phyloP scores from a whole-genome alignment of 2,329 filamentous ascomycete species.

The Juglanconis oblonga region DNA sequence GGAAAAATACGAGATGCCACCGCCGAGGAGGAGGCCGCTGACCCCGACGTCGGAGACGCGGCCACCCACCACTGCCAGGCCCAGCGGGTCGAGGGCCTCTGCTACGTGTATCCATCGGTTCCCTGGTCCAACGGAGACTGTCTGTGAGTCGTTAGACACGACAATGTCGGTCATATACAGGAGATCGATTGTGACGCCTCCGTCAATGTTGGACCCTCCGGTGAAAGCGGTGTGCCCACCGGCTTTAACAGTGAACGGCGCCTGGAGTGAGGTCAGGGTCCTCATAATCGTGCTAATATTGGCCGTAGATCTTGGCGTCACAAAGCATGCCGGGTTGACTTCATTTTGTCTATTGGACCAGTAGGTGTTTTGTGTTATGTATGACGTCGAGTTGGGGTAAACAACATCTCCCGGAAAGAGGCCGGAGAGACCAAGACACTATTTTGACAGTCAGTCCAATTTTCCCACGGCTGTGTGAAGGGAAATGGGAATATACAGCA shows the following conservation, averaged over 20 bases:
- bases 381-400: too few species aligned
- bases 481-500: too few species aligned
- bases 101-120: constrained; percentile 43
- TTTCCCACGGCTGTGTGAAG: too few species aligned
- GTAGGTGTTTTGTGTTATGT: too few species aligned
- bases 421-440: too few species aligned
- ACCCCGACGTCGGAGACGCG: constrained; percentile 41
- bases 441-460: too few species aligned
- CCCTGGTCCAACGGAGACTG: constrained; percentile 40
- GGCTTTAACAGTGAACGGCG: constrained; percentile 16
- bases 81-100: constrained; percentile 34
- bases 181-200: constrained; percentile 7
- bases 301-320: too few species aligned
- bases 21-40: constrained; percentile 42
- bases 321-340: too few species aligned
- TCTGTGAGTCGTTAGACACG: constrained; percentile 33
- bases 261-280: neutral
- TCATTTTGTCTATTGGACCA: too few species aligned
- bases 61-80: constrained; percentile 41
- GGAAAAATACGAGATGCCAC: constrained; percentile 49
- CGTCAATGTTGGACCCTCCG: constrained; percentile 1
- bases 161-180: neutral
- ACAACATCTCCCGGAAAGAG: too few species aligned
- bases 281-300: too few species aligned
- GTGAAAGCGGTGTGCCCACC: constrained; percentile 5